Conservation (phyloP, 2,329 filamentous ascomycete genomes). For the Alternaria sp. region DNA sequence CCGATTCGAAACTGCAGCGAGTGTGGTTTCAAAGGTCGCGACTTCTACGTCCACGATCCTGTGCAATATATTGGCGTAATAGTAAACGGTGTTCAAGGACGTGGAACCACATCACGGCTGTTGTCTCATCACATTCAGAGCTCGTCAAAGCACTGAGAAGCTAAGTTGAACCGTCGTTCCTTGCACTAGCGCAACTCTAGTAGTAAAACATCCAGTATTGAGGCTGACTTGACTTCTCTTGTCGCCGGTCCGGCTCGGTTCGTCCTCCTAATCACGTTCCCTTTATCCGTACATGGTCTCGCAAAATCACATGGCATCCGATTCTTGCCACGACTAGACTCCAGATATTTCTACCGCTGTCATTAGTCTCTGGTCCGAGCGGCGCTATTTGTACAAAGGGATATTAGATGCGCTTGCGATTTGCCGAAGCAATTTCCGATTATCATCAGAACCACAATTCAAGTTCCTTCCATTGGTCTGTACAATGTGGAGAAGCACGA, state of each 20-base stretch:
- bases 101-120: not conserved
- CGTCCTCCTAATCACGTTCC: not conserved
- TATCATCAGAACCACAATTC: not conserved
- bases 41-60: not conserved
- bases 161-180: not conserved
- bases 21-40: not conserved
- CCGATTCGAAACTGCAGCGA: not conserved
- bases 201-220: not conserved
- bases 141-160: not conserved
- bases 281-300: not conserved
- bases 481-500: not conserved
- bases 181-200: not conserved
- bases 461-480: not conserved
- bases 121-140: not conserved
- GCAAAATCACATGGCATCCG: not conserved
- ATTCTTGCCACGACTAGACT: not conserved
- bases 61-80: not conserved
- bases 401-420: not conserved
- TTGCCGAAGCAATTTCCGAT: not conserved
- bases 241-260: not conserved
- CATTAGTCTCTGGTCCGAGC: not conserved
- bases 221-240: not conserved
- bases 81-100: not conserved
- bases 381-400: not conserved
- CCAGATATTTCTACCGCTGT: not conserved